Evolutionary conservation across 768 basidiomycete genomes (phyloP).

Genomic region (Boletus huronensis): DNA sequence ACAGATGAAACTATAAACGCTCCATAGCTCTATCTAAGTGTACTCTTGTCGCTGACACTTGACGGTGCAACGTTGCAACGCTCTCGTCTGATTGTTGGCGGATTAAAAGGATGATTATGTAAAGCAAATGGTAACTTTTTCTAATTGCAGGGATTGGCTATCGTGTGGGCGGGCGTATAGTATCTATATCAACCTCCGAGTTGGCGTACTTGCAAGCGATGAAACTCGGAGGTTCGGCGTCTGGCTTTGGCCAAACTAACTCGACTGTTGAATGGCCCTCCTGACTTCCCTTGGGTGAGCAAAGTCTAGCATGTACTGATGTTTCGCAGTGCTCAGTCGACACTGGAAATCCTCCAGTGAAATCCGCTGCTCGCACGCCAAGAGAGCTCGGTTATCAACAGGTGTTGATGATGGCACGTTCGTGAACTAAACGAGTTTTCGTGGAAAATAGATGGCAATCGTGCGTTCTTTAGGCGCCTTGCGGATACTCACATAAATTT

Average conservation of each 20-base stretch:
- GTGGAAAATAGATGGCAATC: conserved; percentile 4
- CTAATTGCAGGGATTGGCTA: background rate
- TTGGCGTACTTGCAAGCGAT: background rate
- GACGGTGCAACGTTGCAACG: background rate
- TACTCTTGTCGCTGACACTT: conserved; percentile 8
- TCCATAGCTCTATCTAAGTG: conserved; percentile 6
- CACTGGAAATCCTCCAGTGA: background rate
- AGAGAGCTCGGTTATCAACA: background rate
- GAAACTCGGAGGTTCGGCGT: too few species aligned
- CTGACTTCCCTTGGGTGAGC: too few species aligned
- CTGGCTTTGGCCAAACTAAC: background rate
- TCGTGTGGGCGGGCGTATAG: too few species aligned
- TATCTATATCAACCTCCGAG: too few species aligned
- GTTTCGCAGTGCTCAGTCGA: background rate
- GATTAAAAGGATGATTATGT: conserved; percentile 11
- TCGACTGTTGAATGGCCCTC: too few species aligned
- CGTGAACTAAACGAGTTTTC: conserved; percentile 9
- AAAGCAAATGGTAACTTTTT: background rate
- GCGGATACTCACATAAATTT: background rate
- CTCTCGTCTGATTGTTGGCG: conserved; percentile 1
- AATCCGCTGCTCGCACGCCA: background rate
- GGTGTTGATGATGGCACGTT: conserved; percentile 19
- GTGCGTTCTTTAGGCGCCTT: background rate
- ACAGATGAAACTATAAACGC: conserved; percentile 6
- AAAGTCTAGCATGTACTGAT: too few species aligned